Evolutionary conservation across 345 rosid species (phyloP).

Genomic region (Pugionium dolabratum): DNA sequence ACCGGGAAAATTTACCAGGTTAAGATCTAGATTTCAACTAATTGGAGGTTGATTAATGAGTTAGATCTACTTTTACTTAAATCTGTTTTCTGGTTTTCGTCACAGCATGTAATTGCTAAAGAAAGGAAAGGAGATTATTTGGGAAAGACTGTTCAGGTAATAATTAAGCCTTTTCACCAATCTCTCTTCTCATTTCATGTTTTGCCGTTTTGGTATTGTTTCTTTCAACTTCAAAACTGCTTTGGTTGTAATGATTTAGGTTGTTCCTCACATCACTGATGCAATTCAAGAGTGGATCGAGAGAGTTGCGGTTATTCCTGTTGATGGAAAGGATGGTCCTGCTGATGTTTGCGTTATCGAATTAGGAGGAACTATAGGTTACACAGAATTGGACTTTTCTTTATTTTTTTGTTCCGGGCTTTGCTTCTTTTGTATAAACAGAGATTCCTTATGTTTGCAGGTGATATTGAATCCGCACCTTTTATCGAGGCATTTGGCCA

Average conservation of each 20-base stretch:
- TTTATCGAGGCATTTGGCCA: slow-evolving; percentile 94
- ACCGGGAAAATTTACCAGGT: slow-evolving; percentile 87
- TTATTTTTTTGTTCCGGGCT: background rate
- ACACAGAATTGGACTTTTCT: background rate
- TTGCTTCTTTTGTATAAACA: slow-evolving; percentile 31
- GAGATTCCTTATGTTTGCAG: slow-evolving; percentile 46
- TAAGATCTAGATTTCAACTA: slow-evolving; percentile 29
- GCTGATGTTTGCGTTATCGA: slow-evolving; percentile 96
- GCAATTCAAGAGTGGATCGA: slow-evolving; percentile 97
- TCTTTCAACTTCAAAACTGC: background rate
- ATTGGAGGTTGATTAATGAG: slow-evolving; percentile 19
- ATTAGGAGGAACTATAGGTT: slow-evolving; percentile 96
- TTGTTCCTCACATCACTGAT: slow-evolving; percentile 93
- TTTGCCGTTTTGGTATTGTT: slow-evolving; percentile 11
- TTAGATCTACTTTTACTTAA: background rate
- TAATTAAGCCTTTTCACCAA: background rate
- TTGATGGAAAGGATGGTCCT: slow-evolving; percentile 77
- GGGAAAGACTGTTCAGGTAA: slow-evolving; percentile 95
- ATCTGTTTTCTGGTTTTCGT: background rate
- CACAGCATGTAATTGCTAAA: slow-evolving; percentile 78
- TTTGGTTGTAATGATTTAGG: slow-evolving; percentile 45
- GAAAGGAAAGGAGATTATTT: slow-evolving; percentile 96
- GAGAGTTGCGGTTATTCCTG: slow-evolving; percentile 71
- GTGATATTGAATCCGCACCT: slow-evolving; percentile 92
- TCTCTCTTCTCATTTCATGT: slow-evolving; percentile 4